These are phyloP conservation scores for Geoglossum glabrum DNA, from an alignment of 495 filamentous ascomycete genomes.

Conservation along the genomic window DNA sequence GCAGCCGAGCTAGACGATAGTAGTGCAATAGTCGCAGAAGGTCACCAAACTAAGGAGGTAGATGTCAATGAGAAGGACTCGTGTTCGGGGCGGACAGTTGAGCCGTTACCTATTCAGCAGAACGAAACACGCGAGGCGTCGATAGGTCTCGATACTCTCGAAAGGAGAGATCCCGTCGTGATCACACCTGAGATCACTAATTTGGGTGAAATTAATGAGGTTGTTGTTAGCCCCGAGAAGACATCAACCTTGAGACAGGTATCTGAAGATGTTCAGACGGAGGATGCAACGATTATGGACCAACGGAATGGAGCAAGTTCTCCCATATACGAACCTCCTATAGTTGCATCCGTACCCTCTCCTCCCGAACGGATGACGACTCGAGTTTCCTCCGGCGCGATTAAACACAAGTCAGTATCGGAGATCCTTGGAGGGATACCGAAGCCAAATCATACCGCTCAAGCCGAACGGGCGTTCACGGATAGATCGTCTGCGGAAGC, in stretches of 20 bases:
- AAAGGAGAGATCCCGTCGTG: neutral
- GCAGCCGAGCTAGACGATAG: neutral
- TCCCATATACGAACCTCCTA: neutral
- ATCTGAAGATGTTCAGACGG: constrained; percentile 10
- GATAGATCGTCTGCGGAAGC: constrained; percentile 3
- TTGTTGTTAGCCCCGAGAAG: neutral
- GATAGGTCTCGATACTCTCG: neutral
- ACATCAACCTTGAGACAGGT: neutral
- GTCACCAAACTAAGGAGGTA: neutral
- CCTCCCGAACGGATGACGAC: constrained; percentile 38
- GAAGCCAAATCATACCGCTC: constrained; percentile 18
- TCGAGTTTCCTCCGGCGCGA: constrained; percentile 42
- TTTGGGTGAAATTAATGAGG: neutral
- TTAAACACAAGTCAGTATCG: constrained; percentile 51
- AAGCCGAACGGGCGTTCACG: constrained; percentile 11
- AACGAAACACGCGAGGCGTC: neutral
- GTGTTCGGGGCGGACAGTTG: neutral
- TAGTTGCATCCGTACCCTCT: neutral
- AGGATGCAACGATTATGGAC: constrained; percentile 7
- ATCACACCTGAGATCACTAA: neutral
- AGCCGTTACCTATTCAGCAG: neutral
- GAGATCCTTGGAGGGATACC: constrained; percentile 49
- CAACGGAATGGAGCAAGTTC: neutral
- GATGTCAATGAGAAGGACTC: constrained; percentile 2
- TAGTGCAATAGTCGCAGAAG: neutral